Conservation (phyloP, 75 land plant species). For the Cupressus sempervirens region DNA sequence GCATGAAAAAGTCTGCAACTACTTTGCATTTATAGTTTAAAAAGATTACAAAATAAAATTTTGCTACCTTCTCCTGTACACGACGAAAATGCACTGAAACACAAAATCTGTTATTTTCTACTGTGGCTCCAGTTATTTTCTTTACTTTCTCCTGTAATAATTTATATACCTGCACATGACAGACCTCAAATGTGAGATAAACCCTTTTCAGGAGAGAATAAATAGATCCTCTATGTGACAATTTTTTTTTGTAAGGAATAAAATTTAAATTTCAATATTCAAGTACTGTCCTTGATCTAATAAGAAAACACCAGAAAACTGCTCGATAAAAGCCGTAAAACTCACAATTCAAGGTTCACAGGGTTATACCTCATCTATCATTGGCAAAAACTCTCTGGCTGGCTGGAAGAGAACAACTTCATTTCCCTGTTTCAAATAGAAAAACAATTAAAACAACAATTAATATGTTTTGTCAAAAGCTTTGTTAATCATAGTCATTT, state of each 20-base stretch:
- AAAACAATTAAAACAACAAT: neutral
- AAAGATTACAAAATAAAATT: neutral
- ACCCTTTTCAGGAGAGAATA: neutral
- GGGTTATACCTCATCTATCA: conserved; percentile 73
- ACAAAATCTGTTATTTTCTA: conserved; percentile 43
- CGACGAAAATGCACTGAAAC: conserved; percentile 40
- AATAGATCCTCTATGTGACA: neutral
- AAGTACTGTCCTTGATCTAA: neutral
- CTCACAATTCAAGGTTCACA: neutral
- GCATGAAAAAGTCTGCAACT: neutral
- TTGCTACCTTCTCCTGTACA: conserved; percentile 32
- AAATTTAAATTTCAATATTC: neutral
- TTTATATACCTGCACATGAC: conserved; percentile 22
- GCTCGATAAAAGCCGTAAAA: neutral
- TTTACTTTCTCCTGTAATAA: conserved; percentile 22
- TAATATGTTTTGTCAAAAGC: neutral
- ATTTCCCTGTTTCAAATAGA: conserved; percentile 41
- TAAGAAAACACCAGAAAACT: neutral
- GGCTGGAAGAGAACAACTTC: conserved; percentile 59
- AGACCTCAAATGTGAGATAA: neutral
- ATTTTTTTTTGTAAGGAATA: neutral
- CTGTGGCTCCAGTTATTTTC: conserved; percentile 25
- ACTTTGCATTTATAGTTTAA: neutral
- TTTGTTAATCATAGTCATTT: neutral
- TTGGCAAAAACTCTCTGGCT: conserved; percentile 50